phyloP scores from a whole-genome alignment of 2,329 filamentous ascomycete species.

The Sarocladium kiliense region DNA sequence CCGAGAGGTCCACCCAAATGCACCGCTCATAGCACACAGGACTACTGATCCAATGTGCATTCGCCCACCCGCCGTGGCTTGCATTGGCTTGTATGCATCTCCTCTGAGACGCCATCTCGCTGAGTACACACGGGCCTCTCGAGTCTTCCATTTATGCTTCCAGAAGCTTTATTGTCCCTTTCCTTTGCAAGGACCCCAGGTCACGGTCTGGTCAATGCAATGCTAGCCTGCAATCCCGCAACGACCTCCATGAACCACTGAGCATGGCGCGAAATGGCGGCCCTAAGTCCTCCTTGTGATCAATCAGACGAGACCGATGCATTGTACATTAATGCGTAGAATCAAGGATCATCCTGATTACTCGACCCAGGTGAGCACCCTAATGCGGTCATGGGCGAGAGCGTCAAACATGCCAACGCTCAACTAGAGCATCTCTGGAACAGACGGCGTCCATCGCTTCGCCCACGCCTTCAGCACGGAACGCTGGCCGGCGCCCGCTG shows the following conservation, averaged over 20 bases:
- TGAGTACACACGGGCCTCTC: background rate
- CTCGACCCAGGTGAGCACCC: background rate
- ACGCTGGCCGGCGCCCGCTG: conserved; percentile 2
- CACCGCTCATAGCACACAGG: background rate
- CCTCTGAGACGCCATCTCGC: too few relatives aligned
- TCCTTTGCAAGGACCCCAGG: background rate
- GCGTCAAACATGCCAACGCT: background rate
- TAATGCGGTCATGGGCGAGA: background rate
- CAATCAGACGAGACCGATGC: background rate
- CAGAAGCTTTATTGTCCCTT: conserved; percentile 3
- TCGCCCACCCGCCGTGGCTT: background rate
- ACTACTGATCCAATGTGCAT: too few relatives aligned
- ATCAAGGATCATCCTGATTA: background rate
- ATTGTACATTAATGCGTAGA: background rate
- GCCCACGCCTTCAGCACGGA: background rate
- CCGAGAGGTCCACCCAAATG: background rate
- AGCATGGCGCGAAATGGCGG: background rate
- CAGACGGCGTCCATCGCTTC: background rate
- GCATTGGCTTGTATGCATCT: background rate
- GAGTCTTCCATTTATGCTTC: conserved; percentile 2
- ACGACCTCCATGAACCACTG: conserved; percentile 2
- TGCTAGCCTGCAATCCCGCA: conserved; percentile 1
- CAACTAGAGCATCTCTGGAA: conserved; percentile 3
- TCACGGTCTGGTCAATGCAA: conserved; percentile 4
- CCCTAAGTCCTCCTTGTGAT: too few relatives aligned